Evolutionary conservation across 1,284 basidiomycete genomes (phyloP), one percentile per base, ranked within the genome.

Genomic region (Athelia sp.): DNA sequence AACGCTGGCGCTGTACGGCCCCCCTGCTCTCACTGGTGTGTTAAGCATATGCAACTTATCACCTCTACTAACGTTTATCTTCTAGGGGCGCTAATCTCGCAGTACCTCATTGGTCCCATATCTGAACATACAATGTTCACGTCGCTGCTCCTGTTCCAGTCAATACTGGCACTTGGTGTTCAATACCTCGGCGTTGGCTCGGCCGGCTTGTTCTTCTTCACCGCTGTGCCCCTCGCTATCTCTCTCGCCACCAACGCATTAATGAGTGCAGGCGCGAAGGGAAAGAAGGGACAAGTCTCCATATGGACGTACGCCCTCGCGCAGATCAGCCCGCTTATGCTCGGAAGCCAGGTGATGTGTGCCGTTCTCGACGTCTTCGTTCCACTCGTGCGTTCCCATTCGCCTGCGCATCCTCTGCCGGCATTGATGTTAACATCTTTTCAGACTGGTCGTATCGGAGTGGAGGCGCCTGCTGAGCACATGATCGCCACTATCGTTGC

Each of bases 281-380:
- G 32, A 13, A 26, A 19, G n/a, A 59, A 59, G 2, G 62, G 58
- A 8, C 55, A 65, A 23, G 64, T 87, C 17, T 79, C 81, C 19
- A 64, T 90, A 34, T 69, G 73, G 66, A 78, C 79, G 0, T 95
- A 96, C 62, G 74, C 79, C 0, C 42, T 93, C 2, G 87, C 79
- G 0, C 75, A 82, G 58, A 53, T 76, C 9, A 63, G 84, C 3
- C 84, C 90, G 0, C 65, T 92, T 21, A 64, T 85, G 2, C 70
- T 86, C 0, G 90, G 90, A 10, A 73, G 81, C 0, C 82, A 95
- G 62, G 70, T 92, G 19, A 68, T 88, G 47, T 73, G 81, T 35
- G 79, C 80, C 2, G 84, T 90, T 4, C 62, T 94, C 19, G 89
- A 96, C 53, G 87, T 98, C 15, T 97, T 99, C 60, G 93, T 97